A percentile compares a stretch with the other conserved stretches of the same genome.
phyloP scores from a whole-genome alignment of 768 basidiomycete genomes.

The Lactarius indigo region DNA sequence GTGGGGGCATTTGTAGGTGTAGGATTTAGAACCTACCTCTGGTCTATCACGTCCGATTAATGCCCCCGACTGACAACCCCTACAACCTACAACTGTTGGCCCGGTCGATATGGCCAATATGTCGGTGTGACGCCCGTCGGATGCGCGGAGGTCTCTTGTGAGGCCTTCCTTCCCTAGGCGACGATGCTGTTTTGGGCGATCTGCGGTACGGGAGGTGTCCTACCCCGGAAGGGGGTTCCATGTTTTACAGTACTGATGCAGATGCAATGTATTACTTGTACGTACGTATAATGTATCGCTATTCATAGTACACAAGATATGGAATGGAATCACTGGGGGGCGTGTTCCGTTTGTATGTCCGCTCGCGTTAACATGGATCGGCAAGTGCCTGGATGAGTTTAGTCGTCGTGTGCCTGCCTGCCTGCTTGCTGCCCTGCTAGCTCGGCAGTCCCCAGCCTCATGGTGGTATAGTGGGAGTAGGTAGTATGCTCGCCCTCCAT shows the following conservation, averaged over 20 bases:
- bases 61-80: background rate
- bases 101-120: background rate
- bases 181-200: background rate
- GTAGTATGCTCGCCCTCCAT: constrained; percentile 13
- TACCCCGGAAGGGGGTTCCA: background rate
- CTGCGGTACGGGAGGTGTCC: background rate
- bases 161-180: background rate
- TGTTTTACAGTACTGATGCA: background rate
- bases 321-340: background rate
- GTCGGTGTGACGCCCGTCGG: background rate
- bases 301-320: background rate
- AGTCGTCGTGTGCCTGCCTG: background rate
- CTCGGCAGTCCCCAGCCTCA: background rate
- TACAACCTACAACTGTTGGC: background rate
- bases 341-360: background rate
- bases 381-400: background rate
- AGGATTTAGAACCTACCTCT: background rate
- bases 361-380: background rate
- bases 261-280: background rate
- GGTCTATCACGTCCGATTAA: background rate
- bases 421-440: background rate
- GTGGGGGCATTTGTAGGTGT: background rate
- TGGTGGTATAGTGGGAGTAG: background rate
- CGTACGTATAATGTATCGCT: background rate
- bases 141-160: background rate